Conservation (phyloP, 2,329 filamentous ascomycete species). For the Paraphaeosphaeria sporulosa region DNA sequence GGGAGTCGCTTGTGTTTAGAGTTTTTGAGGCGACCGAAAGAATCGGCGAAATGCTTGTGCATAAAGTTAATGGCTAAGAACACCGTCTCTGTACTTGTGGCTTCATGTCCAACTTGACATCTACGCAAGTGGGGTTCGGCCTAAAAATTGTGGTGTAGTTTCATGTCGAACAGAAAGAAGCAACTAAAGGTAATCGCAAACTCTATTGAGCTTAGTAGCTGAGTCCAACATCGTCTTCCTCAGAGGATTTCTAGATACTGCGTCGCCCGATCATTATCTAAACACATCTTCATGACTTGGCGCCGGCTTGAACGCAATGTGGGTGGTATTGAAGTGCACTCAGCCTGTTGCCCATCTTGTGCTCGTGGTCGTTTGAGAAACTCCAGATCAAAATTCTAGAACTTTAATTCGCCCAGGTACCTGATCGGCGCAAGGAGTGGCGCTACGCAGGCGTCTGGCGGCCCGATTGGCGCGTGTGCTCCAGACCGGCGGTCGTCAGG, state of each 20-base stretch:
- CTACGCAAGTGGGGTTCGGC: not conserved
- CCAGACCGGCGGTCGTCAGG: too few species aligned
- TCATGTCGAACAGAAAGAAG: not conserved
- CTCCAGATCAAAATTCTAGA: not conserved
- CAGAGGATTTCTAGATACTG: not conserved
- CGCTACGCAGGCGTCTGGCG: not conserved
- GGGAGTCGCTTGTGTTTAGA: not conserved
- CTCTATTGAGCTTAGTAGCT: not conserved
- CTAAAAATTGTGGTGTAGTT: not conserved
- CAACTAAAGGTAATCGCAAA: not conserved
- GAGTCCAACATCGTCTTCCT: not conserved
- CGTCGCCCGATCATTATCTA: too few species aligned
- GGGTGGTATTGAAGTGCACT: not conserved
- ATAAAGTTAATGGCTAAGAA: not conserved
- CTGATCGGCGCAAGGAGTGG: not conserved
- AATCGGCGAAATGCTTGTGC: not conserved
- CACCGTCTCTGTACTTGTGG: not conserved
- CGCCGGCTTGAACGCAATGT: not conserved
- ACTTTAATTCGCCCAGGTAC: not conserved
- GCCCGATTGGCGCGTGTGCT: too few species aligned
- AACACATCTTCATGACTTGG: not conserved
- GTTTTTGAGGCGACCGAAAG: not conserved
- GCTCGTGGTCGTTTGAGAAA: not conserved
- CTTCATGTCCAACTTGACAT: not conserved
- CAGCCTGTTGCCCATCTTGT: not conserved